These are phyloP conservation scores for Trametes polyzona DNA, from an alignment of 1,284 basidiomycete species.

Conservation along the genomic window DNA sequence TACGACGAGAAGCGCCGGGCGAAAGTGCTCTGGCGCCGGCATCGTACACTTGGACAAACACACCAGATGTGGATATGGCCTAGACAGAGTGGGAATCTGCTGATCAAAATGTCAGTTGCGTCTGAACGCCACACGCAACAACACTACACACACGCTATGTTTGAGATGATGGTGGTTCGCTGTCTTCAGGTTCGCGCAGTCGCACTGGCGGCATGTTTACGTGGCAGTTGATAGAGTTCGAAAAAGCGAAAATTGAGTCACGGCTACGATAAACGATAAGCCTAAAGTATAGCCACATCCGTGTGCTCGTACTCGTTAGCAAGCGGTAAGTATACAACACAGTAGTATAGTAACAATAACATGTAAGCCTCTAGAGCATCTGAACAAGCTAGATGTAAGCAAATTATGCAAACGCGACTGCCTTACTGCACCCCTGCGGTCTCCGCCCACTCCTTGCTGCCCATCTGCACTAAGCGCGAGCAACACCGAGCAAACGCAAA, in stretches of 20 bases:
- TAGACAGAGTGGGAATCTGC: not conserved
- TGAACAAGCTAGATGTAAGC: not conserved
- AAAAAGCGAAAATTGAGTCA: no score
- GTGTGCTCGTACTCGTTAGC: not conserved
- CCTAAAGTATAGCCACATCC: no score
- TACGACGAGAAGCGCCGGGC: constrained; percentile 52
- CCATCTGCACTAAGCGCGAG: constrained; percentile 91
- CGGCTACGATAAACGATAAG: no score
- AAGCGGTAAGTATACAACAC: not conserved
- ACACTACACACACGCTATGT: no score
- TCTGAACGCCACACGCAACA: no score
- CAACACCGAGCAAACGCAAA: constrained; percentile 96
- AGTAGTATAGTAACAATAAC: not conserved
- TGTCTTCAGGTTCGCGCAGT: no score
- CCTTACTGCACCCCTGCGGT: constrained; percentile 45
- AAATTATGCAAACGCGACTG: not conserved
- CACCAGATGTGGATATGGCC: not conserved
- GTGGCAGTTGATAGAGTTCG: no score
- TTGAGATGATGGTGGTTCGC: no score
- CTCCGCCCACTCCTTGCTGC: constrained; percentile 83
- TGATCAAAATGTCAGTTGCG: no score
- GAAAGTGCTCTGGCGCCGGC: constrained; percentile 14
- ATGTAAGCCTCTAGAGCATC: not conserved
- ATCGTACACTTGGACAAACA: constrained; percentile 7
- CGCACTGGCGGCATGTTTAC: no score